Evolutionary conservation across 1,284 basidiomycete genomes (phyloP).

Genomic region (Moesziomyces sp.): DNA sequence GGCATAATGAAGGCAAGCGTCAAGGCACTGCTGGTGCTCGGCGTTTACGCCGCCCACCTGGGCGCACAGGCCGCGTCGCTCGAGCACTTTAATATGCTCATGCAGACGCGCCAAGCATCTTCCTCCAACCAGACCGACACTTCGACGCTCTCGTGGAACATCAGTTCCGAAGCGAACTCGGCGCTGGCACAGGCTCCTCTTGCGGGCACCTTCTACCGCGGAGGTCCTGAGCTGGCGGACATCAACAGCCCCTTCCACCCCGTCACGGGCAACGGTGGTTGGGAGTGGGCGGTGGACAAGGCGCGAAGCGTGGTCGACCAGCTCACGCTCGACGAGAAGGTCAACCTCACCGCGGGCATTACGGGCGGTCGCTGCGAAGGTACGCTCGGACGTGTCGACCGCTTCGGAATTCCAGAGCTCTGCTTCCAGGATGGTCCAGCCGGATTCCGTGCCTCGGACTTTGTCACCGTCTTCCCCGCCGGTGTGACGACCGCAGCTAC

Average conservation of each 20-base stretch:
- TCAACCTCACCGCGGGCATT: slow-evolving; percentile 44
- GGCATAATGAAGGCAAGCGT: slow-evolving; percentile 19
- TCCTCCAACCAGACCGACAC: slow-evolving; percentile 12
- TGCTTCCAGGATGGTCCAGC: slow-evolving; percentile 50
- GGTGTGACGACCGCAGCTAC: slow-evolving; percentile 46
- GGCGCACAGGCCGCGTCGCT: slow-evolving; percentile 28
- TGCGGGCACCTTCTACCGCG: slow-evolving; percentile 35
- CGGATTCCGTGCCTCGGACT: slow-evolving; percentile 41
- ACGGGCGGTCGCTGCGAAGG: slow-evolving; percentile 35
- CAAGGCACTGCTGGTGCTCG: slow-evolving; percentile 33
- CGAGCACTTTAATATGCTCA: slow-evolving; percentile 24
- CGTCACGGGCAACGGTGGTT: slow-evolving; percentile 37
- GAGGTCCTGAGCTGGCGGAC: slow-evolving; percentile 29
- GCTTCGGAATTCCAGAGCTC: slow-evolving; percentile 43
- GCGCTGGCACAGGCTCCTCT: slow-evolving; percentile 26
- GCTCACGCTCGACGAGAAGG: slow-evolving; percentile 48
- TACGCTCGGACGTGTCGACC: slow-evolving; percentile 33
- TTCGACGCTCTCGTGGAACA: slow-evolving; percentile 19
- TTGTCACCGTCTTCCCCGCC: slow-evolving; percentile 47
- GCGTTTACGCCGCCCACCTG: slow-evolving; percentile 30
- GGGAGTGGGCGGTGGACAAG: slow-evolving; percentile 40
- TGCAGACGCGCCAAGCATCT: slow-evolving; percentile 20
- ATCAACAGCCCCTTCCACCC: slow-evolving; percentile 36
- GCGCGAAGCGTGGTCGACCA: slow-evolving; percentile 31
- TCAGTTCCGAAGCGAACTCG: slow-evolving; percentile 36